Percentiles rank a stretch among this genome's conserved stretches.
These are phyloP conservation scores for Aureobasidium sp. DNA, from an alignment of 2,329 filamentous ascomycete genomes.

Conservation along the genomic window DNA sequence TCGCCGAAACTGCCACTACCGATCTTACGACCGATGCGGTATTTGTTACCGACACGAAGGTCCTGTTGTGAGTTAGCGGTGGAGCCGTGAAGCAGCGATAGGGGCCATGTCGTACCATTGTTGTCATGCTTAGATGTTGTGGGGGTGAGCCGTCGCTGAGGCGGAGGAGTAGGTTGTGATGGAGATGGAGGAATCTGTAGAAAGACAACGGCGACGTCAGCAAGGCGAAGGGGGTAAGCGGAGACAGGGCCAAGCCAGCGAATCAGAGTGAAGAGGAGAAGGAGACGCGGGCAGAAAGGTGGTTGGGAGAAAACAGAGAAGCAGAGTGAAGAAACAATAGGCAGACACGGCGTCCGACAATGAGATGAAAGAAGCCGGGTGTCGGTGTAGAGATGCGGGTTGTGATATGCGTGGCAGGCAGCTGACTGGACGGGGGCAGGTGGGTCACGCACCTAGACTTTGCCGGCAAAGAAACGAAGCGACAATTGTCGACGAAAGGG, in stretches of 20 bases:
- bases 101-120: slow-evolving; percentile 42
- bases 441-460: slow-evolving; percentile 8
- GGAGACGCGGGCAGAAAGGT: neutral
- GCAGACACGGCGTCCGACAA: neutral
- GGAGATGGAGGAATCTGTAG: slow-evolving; percentile 8
- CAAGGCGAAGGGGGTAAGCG: slow-evolving; percentile 3
- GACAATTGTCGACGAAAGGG: slow-evolving; percentile 1
- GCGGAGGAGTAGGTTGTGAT: slow-evolving; percentile 18
- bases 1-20: slow-evolving; percentile 96
- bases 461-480: neutral
- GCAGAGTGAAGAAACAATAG: slow-evolving; percentile 1
- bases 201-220: slow-evolving; percentile 11
- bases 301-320: neutral
- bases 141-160: slow-evolving; percentile 14
- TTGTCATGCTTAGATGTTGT: slow-evolving; percentile 44
- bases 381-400: neutral
- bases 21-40: slow-evolving; percentile 99
- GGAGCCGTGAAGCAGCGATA: slow-evolving; percentile 24
- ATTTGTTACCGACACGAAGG: slow-evolving; percentile 98
- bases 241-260: neutral
- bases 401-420: slow-evolving; percentile 6
- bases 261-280: neutral
- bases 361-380: neutral
- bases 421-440: neutral
- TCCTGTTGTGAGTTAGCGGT: slow-evolving; percentile 54